Evolutionary conservation across 2,329 filamentous ascomycete genomes (phyloP).

Genomic region (Penicillium hesseltinei): DNA sequence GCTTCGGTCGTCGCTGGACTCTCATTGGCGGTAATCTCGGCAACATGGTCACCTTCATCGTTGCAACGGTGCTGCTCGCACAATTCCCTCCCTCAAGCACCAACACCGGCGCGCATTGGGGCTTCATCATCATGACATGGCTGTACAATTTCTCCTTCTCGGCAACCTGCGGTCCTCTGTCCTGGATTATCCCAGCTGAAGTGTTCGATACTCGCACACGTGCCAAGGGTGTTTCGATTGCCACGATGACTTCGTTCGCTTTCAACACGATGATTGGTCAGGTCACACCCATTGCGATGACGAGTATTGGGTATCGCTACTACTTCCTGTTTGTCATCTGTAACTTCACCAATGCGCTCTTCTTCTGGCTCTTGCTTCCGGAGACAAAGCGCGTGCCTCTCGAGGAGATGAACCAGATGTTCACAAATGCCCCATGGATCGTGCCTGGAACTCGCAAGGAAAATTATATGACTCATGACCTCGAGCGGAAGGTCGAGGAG

Average conservation of each 20-base stretch:
- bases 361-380: constrained; percentile 66
- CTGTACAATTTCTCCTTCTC: constrained; percentile 77
- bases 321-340: constrained; percentile 65
- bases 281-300: constrained; percentile 62
- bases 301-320: constrained; percentile 53
- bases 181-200: constrained; percentile 61
- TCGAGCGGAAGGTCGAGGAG: constrained; percentile 59
- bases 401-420: constrained; percentile 67
- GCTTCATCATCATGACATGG: constrained; percentile 76
- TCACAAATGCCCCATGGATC: constrained; percentile 64
- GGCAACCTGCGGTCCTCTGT: constrained; percentile 66
- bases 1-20: constrained; percentile 67
- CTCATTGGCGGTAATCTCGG: constrained; percentile 69
- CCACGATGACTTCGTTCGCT: constrained; percentile 70
- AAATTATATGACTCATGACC: constrained; percentile 55
- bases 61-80: constrained; percentile 58
- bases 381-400: constrained; percentile 64
- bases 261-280: constrained; percentile 76
- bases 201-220: constrained; percentile 76
- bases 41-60: constrained; percentile 71
- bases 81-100: constrained; percentile 59
- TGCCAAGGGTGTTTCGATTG: constrained; percentile 71
- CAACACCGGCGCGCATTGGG: constrained; percentile 37
- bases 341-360: constrained; percentile 66
- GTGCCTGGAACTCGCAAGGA: constrained; percentile 57